Conservation (phyloP, 257 asterid species). For the Solanum chilense region DNA sequence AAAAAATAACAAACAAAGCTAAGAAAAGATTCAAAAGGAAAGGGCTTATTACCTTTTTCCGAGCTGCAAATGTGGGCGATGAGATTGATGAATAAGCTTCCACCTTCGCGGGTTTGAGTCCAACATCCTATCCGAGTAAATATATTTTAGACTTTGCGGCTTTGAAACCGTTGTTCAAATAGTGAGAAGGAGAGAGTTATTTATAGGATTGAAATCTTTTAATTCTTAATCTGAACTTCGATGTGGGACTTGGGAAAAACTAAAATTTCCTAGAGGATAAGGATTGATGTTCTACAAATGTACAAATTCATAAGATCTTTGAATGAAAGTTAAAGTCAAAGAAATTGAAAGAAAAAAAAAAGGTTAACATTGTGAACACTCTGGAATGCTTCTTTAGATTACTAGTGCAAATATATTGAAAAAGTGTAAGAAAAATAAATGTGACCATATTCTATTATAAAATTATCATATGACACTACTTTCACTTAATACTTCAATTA, state of each 20-base stretch:
- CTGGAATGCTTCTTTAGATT: no score
- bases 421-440: background rate
- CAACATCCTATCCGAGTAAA: background rate
- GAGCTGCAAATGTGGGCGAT: background rate
- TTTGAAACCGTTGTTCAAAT: no score
- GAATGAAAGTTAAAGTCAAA: no score
- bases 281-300: background rate
- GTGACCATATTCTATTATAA: no score
- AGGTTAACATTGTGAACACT: background rate
- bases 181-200: background rate
- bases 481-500: background rate
- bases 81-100: background rate
- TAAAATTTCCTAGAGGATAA: background rate
- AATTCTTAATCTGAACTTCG: background rate
- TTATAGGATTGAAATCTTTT: no score
- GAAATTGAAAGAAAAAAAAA: no score
- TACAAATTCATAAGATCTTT: no score
- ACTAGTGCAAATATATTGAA: no score
- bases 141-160: background rate
- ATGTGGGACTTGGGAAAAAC: background rate
- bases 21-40: background rate
- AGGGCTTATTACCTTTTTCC: background rate
- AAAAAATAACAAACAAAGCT: background rate
- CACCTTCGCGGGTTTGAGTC: background rate
- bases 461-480: background rate